phyloP scores from a whole-genome alignment of 768 basidiomycete species.

The Chlorophyllum brunneum region DNA sequence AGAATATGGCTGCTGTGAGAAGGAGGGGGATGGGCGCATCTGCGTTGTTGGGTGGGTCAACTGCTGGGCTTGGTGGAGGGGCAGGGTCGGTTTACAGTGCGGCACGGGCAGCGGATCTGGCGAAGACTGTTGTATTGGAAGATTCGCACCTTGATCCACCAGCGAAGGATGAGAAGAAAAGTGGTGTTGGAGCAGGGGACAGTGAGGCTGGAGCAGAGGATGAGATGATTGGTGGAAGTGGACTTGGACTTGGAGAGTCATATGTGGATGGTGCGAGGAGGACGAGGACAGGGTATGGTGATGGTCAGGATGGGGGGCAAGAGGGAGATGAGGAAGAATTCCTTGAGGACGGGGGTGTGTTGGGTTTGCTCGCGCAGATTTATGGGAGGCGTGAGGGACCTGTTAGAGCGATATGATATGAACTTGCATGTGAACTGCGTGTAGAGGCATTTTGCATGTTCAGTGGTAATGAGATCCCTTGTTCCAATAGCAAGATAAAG shows the following conservation, averaged over 20 bases:
- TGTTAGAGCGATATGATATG: conserved; percentile 40
- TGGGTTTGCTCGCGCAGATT: conserved; percentile 85
- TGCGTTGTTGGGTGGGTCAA: conserved; percentile 41
- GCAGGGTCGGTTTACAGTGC: conserved; percentile 40
- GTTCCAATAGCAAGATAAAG: not conserved
- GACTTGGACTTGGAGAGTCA: conserved; percentile 63
- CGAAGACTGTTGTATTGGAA: conserved; percentile 69
- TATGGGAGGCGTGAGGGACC: conserved; percentile 61
- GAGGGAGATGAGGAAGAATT: conserved; percentile 57
- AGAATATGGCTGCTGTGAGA: conserved; percentile 47
- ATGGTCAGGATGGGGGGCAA: conserved; percentile 36
- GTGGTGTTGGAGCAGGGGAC: conserved; percentile 12
- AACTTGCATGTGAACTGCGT: not conserved
- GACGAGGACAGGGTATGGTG: conserved; percentile 31
- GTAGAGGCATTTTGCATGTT: not conserved
- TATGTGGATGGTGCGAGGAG: conserved; percentile 66
- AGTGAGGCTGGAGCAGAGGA: not conserved
- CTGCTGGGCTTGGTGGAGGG: conserved; percentile 27
- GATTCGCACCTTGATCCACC: conserved; percentile 51
- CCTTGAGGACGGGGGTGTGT: conserved; percentile 76
- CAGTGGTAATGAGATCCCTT: not conserved
- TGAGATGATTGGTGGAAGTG: conserved; percentile 19
- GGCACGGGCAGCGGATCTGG: conserved; percentile 44
- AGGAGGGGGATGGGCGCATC: conserved; percentile 32
- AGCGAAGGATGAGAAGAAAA: conserved; percentile 9